Evolutionary conservation across 495 filamentous ascomycete genomes (phyloP).

Genomic region (Physcia stellaris): DNA sequence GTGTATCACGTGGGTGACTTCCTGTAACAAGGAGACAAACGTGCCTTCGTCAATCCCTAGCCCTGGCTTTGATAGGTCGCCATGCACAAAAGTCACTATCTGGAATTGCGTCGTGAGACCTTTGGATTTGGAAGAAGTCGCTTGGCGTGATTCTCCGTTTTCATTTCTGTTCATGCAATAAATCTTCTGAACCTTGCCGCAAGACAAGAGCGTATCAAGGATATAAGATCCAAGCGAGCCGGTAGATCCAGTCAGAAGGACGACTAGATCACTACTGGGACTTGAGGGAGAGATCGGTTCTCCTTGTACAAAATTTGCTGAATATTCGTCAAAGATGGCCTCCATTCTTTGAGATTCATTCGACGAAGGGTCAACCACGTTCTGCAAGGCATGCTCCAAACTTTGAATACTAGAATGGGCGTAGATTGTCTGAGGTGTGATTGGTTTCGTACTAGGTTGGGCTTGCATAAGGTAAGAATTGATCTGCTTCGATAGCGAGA

Average conservation of each 20-base stretch:
- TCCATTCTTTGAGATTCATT: neutral
- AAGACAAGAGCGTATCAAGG: slow-evolving; percentile 16
- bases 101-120: neutral
- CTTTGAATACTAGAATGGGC: neutral
- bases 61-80: slow-evolving; percentile 8
- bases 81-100: slow-evolving; percentile 13
- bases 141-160: slow-evolving; percentile 14
- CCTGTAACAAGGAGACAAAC: slow-evolving; percentile 10
- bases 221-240: slow-evolving; percentile 25
- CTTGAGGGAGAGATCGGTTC: neutral
- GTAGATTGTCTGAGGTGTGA: neutral
- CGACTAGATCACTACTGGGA: neutral
- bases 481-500: neutral
- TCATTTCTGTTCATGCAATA: slow-evolving; percentile 22
- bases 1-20: slow-evolving; percentile 24
- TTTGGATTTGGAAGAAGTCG: neutral
- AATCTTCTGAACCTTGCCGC: slow-evolving; percentile 15
- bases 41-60: slow-evolving; percentile 12
- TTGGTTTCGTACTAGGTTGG: neutral
- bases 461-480: neutral
- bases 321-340: neutral
- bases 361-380: no score
- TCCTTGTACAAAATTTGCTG: neutral
- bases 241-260: slow-evolving; percentile 28
- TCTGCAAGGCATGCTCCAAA: neutral